Base-by-base conservation (phyloP, 352 stramenopile species). In the Pythium monospermum region DNA sequence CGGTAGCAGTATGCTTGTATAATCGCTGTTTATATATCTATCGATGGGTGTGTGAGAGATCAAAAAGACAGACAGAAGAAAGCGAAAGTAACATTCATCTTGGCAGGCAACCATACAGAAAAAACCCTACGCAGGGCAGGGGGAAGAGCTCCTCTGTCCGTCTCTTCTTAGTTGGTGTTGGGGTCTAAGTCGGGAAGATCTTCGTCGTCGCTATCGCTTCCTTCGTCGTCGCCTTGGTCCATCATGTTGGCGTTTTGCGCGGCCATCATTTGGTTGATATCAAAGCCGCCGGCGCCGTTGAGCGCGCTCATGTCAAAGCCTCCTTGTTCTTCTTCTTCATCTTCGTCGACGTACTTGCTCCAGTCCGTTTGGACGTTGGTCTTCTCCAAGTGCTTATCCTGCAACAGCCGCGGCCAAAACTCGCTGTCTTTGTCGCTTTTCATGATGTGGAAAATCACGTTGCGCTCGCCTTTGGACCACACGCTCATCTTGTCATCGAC, bases 321-420 rank as follows among this genome's bases (percentile, higher is more conserved):
- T 21, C 59, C 66, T 55, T 87, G 70, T 48, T 95, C 91, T 21
- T 96, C 87, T 49, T 97, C 91, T 37, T 98, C 95, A 66, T 98
- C 95, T 68, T 98, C 94, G 65, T 98, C 95, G 33, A 97, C 91
- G 66, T 97, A 98, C 66, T 95, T 94, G 81, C 91, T 84, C 95
- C 95, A 98, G 73, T 98, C 95, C 63, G 97, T 84, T 65, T 92
- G 94, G 10, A 98, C 91, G 61, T 97, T 96, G 64, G 96, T 98
- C 80, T 98, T 98, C 69, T 98, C 91, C 47, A 98, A 64, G 45
- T 77, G 61, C 83, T 99, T 99, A 76, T 99, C 94, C 57, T 96
- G 82, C 44, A 98, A 72, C 58, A 99, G 72, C 47, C 93, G 84
- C 32, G 96, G 94, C 96, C 96, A 99, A 56, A 98, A 98, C 39